phyloP scores from a whole-genome alignment of 2,329 filamentous ascomycete species.

The Exophiala calicioides region DNA sequence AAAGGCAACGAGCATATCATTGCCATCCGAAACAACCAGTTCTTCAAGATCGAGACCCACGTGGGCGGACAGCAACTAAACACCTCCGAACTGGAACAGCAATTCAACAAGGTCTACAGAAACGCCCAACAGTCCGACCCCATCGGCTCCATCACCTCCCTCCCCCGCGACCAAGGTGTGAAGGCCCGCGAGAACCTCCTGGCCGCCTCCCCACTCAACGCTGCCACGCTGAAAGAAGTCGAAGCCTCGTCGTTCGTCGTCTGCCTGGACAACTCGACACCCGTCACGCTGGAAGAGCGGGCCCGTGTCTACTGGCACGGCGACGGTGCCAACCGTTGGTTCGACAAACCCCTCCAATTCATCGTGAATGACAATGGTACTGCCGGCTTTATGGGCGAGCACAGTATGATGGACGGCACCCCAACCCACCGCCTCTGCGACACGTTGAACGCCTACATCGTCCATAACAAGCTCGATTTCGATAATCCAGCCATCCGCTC shows the following conservation, averaged over 20 bases:
- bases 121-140: slow-evolving; percentile 70
- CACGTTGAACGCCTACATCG: slow-evolving; percentile 87
- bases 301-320: slow-evolving; percentile 98
- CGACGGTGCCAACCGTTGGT: slow-evolving; percentile 94
- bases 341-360: slow-evolving; percentile 96
- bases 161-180: slow-evolving; percentile 92
- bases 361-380: slow-evolving; percentile 98
- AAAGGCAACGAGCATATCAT: slow-evolving; percentile 82
- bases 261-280: slow-evolving; percentile 87
- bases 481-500: slow-evolving; percentile 75
- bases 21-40: slow-evolving; percentile 91
- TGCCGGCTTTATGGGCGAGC: slow-evolving; percentile 95
- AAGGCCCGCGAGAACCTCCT: slow-evolving; percentile 77
- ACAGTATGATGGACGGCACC: slow-evolving; percentile 99
- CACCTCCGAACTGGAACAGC: slow-evolving; percentile 82
- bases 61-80: slow-evolving; percentile 82
- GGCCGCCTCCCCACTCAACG: slow-evolving; percentile 75
- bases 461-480: slow-evolving; percentile 92
- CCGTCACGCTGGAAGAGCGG: slow-evolving; percentile 92
- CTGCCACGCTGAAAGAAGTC: slow-evolving; percentile 73
- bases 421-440: slow-evolving; percentile 96
- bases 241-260: slow-evolving; percentile 89
- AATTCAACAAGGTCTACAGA: slow-evolving; percentile 83
- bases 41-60: slow-evolving; percentile 88
- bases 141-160: slow-evolving; percentile 81